Base-by-base conservation (phyloP, 2,329 filamentous ascomycete species). In the Scedosporium boydii region DNA sequence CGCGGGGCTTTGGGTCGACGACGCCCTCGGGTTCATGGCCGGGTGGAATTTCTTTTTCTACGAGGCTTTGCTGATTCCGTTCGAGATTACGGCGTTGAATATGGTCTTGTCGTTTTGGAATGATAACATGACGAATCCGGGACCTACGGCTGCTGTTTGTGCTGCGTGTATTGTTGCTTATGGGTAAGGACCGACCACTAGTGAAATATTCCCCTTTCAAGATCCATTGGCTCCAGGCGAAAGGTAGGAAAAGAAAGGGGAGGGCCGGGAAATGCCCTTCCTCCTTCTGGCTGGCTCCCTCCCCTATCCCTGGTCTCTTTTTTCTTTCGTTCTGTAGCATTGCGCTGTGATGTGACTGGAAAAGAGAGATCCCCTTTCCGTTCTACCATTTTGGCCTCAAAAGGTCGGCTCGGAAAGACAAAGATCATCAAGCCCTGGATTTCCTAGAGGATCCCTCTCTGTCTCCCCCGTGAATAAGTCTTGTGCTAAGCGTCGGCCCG, bases 101-200 rank as follows among this genome's bases (percentile, higher is more conserved):
- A 67, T 77, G 16, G 75, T 81, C 44, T 74, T 81, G 21, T 73
- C 73, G 29, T 76, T 70, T 61, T 76, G 74, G 74, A 71, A 69
- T 59, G 62, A 64, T 2, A 78, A 71, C 86, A 65, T 79, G 79
- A 56, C 89, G 80, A 63, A 76, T 81, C 70, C 91, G 77, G 87
- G 87, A 78, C 65, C 92, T 80, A 70, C 90, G 91, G 63, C 76
- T 87, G 41, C 80, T 91, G n/a, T 86, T 91, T 67, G 91, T 88
- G 85, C 81, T 85, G 64, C 34, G 75, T 69, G 26, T 16, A 59
- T 66, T 42, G 48, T 57, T n/a, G 29, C 58, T 34, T 63, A 62
- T 44, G 55, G 55, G 61, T 62, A 58, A 62, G 61, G 23, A 55
- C 16, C 48, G 6, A 21, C 51, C 23, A 29, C 23, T 16, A 55